A percentile compares a stretch with the other conserved stretches of the same genome.
These are phyloP conservation scores for Tuber borchii DNA, from an alignment of 495 filamentous ascomycete species.

Conservation along the genomic window DNA sequence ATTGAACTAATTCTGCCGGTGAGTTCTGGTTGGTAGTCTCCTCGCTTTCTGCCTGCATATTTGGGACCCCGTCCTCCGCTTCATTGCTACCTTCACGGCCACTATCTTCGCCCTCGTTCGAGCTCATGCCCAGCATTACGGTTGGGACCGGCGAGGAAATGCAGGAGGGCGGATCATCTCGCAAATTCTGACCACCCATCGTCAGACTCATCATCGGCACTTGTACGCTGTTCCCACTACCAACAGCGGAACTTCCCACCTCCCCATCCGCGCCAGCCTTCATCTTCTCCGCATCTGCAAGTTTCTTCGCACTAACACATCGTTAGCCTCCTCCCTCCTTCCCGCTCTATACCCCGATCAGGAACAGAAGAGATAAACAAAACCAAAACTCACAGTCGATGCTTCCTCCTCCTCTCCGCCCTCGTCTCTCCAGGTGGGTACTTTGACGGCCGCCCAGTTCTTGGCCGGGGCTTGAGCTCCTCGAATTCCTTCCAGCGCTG, in stretches of 20 bases:
- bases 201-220: neutral
- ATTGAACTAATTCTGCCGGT: neutral
- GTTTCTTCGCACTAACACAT: neutral
- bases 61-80: neutral
- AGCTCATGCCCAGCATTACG: neutral
- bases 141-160: neutral
- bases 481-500: conserved; percentile 6
- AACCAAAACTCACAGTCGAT: neutral
- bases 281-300: neutral
- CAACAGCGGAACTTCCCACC: neutral
- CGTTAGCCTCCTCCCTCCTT: neutral
- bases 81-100: neutral
- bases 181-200: neutral
- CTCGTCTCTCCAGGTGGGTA: neutral
- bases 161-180: neutral
- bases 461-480: neutral
- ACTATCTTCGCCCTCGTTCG: neutral
- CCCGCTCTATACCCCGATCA: neutral
- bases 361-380: neutral
- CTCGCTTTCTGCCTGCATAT: neutral
- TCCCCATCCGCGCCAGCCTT: neutral
- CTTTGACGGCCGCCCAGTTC: neutral
- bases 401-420: neutral
- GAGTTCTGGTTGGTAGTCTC: neutral
- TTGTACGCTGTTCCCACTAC: neutral